phyloP scores from a whole-genome alignment of 805 yeast genomes.

The Sugiyamaella qingdaonensis region DNA sequence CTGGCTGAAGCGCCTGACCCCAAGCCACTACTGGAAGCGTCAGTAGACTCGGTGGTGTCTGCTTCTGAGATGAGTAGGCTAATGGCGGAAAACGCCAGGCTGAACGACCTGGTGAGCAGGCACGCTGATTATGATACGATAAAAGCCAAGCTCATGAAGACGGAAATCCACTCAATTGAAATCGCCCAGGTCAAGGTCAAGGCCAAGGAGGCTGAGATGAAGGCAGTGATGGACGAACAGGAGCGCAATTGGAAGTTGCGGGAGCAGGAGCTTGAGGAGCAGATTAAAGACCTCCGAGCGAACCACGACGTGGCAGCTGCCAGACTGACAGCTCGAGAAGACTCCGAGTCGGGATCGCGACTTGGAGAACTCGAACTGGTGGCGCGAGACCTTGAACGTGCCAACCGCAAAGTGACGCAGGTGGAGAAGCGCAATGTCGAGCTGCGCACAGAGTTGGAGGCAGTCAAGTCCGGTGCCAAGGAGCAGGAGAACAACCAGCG shows the following conservation, averaged over 20 bases:
- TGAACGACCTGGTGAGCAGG: slow-evolving; percentile 52
- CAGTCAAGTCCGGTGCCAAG: slow-evolving; percentile 43
- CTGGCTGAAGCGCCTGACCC: slow-evolving; percentile 95
- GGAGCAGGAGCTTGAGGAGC: slow-evolving; percentile 49
- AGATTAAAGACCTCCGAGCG: slow-evolving; percentile 52
- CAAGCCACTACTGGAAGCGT: slow-evolving; percentile 66
- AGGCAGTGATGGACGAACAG: slow-evolving; percentile 66
- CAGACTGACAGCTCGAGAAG: slow-evolving; percentile 33
- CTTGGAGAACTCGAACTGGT: slow-evolving; percentile 53
- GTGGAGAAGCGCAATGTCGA: slow-evolving; percentile 76
- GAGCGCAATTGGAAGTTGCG: slow-evolving; percentile 62
- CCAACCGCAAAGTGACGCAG: slow-evolving; percentile 62
- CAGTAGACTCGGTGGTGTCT: slow-evolving; percentile 58
- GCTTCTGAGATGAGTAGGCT: slow-evolving; percentile 50
- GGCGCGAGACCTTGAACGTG: slow-evolving; percentile 69
- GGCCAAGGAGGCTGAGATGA: slow-evolving; percentile 72
- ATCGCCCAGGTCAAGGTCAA: slow-evolving; percentile 49
- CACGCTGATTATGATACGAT: slow-evolving; percentile 77
- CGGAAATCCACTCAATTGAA: slow-evolving; percentile 59
- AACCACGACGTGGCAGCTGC: slow-evolving; percentile 61
- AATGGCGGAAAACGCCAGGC: slow-evolving; percentile 43
- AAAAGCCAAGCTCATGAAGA: slow-evolving; percentile 54
- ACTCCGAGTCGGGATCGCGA: slow-evolving; percentile 18
- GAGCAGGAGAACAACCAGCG: slow-evolving; percentile 13
- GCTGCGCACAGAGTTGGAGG: slow-evolving; percentile 60